Evolutionary conservation across 169 alveolate genomes (phyloP), one percentile per base, ranked within the genome.

Genomic region (Eimeria necatrix): DNA sequence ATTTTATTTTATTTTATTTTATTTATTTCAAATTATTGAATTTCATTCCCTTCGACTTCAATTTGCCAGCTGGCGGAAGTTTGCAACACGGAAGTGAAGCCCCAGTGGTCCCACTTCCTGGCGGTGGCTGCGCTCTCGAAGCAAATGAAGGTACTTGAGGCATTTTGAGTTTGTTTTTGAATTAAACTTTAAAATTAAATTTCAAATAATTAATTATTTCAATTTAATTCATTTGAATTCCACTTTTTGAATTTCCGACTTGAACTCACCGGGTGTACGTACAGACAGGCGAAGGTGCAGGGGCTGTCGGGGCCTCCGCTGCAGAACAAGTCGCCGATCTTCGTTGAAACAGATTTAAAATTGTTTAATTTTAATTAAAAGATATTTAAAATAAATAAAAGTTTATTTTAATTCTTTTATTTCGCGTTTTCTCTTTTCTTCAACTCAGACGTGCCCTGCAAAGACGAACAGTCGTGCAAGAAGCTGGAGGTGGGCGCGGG

Each of bases 401-500:
- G 2, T 12, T 56, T 2, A 56, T 56, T 56, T 32, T 56, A 56
- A 56, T 56, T 56, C 64, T 56, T 56, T 56, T 56, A 12, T 56
- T 56, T 56, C 10, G 18, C 64, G 10, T 56, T 56, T 56, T 2
- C 2, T 56, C 64, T 56, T 56, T 68, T 49, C 32, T 51, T 4
- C n/a, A 8, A 12, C 32, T 10, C 76, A 84, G 96, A 94, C n/a
- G 92, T 84, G 2, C 96, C 96, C 7, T 94, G 96, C 83, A 86
- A n/a, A 7, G 94, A 64, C 46, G 94, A 64, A 32, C 85, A 88
- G 4, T 86, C 94, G 22, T 94, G 96, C 86, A 68, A 73, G 46
- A 94, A 53, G 59, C 91, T 94, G 26, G 96, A 94, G 90, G 96
- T 94, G 48, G 16, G 56, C 41, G 14, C 46, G n/a, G 41, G 41